phyloP scores from a whole-genome alignment of 2,329 filamentous ascomycete genomes.

The Apiospora pterosperma region DNA sequence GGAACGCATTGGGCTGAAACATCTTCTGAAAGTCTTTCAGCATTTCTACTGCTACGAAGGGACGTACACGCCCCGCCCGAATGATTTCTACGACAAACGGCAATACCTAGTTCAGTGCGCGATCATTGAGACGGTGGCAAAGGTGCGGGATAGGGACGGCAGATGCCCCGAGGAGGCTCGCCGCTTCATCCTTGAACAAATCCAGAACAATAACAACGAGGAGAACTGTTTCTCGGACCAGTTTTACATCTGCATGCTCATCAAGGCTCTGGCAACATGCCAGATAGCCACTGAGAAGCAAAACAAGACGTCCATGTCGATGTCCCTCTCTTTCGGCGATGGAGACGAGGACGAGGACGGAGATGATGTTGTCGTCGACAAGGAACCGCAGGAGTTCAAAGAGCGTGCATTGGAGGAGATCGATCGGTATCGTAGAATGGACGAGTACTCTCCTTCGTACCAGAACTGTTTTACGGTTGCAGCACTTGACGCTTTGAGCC shows the following conservation, averaged over 20 bases:
- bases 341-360: constrained; percentile 41
- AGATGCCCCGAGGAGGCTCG: constrained; percentile 77
- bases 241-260: constrained; percentile 79
- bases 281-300: constrained; percentile 46
- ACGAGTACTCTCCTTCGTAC: constrained; percentile 66
- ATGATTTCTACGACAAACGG: constrained; percentile 86
- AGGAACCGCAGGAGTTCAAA: constrained; percentile 45
- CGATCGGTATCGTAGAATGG: constrained; percentile 63
- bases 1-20: constrained; percentile 75
- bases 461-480: constrained; percentile 65
- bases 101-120: constrained; percentile 81
- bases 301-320: constrained; percentile 32
- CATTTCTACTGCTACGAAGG: constrained; percentile 83
- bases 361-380: constrained; percentile 36
- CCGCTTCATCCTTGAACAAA: constrained; percentile 80
- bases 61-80: constrained; percentile 76
- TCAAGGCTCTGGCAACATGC: constrained; percentile 59
- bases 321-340: constrained; percentile 39
- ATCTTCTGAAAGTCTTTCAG: constrained; percentile 82
- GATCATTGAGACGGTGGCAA: constrained; percentile 77
- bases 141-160: constrained; percentile 70
- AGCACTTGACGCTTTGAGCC: constrained; percentile 57
- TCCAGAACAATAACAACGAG: constrained; percentile 92
- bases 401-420: constrained; percentile 58
- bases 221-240: constrained; percentile 87